Evolutionary conservation across 768 basidiomycete genomes (phyloP).

Genomic region (Amanita subjunquillea): DNA sequence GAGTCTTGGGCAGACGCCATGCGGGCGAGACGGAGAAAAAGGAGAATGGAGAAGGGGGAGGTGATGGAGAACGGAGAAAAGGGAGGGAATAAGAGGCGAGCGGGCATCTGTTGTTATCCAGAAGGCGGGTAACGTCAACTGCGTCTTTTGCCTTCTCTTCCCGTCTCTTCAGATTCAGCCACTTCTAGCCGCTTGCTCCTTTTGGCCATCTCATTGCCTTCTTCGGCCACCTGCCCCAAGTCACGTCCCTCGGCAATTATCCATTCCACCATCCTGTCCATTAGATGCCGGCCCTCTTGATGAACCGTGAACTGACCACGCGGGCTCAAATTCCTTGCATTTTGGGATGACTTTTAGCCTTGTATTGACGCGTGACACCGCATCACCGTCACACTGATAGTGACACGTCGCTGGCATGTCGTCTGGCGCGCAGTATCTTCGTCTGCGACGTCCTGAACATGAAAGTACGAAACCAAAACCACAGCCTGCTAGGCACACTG

Average conservation of each 20-base stretch:
- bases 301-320: background rate
- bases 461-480: constrained; percentile 16
- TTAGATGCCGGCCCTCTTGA: background rate
- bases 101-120: constrained; percentile 11
- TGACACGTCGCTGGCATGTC: constrained; percentile 13
- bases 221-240: background rate
- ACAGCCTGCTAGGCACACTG: constrained; percentile 37
- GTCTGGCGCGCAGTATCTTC: constrained; percentile 32
- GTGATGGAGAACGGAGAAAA: constrained; percentile 28
- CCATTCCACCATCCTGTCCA: background rate
- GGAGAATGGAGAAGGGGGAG: constrained; percentile 17
- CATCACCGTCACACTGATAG: no score
- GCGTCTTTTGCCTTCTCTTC: constrained; percentile 17
- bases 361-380: no score
- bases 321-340: background rate
- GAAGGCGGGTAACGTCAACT: constrained; percentile 22
- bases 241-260: background rate
- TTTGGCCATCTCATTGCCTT: constrained; percentile 8
- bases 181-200: constrained; percentile 5
- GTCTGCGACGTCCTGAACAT: constrained; percentile 35
- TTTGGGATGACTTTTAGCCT: no score
- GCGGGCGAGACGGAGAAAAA: constrained; percentile 15
- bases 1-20: constrained; percentile 23
- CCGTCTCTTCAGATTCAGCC: constrained; percentile 11
- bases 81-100: constrained; percentile 14